Evolutionary conservation across 2,329 filamentous ascomycete species (phyloP).

Genomic region (Pseudopyricularia cyperi): DNA sequence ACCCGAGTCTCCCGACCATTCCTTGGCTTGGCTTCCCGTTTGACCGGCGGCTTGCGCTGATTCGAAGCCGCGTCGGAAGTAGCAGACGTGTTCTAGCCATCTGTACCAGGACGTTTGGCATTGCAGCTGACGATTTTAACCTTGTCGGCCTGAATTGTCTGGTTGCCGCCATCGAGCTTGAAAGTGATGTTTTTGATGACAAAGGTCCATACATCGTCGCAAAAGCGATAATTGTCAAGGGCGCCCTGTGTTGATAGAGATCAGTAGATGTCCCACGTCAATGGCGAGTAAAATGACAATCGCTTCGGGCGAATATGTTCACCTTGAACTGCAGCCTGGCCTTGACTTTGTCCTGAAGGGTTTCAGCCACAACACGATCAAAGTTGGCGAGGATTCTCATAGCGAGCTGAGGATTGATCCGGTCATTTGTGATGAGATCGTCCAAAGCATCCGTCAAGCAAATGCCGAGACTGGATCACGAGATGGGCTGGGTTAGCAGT

Average conservation of each 20-base stretch:
- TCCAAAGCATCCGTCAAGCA: constrained; percentile 94
- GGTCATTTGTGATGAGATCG: constrained; percentile 84
- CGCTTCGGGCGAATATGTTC: constrained; percentile 12
- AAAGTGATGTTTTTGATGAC: constrained; percentile 98
- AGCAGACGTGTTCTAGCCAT: background rate
- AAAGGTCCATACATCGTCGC: constrained; percentile 99
- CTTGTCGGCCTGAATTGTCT: constrained; percentile 63
- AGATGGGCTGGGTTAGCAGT: constrained; percentile 6
- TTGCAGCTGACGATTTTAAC: constrained; percentile 99
- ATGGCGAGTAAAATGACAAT: too few relatives aligned
- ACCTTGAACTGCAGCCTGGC: constrained; percentile 92
- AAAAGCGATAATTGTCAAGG: constrained; percentile 97
- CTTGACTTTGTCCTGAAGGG: constrained; percentile 85
- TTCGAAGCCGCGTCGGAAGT: background rate
- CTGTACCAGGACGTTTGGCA: constrained; percentile 46
- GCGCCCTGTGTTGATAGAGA: constrained; percentile 57
- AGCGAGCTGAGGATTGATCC: constrained; percentile 93
- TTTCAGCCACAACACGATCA: constrained; percentile 83
- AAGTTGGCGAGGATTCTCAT: constrained; percentile 98
- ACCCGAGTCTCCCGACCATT: background rate
- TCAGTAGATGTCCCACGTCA: background rate
- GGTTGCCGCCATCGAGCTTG: constrained; percentile 75
- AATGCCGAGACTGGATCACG: constrained; percentile 61
- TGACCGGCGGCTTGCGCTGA: background rate
- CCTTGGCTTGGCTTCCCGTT: background rate